Percentiles rank a stretch among this genome's conserved stretches.
These are phyloP conservation scores for Lasiosphaeriaceae sp. DNA, from an alignment of 495 filamentous ascomycete species.

Conservation along the genomic window DNA sequence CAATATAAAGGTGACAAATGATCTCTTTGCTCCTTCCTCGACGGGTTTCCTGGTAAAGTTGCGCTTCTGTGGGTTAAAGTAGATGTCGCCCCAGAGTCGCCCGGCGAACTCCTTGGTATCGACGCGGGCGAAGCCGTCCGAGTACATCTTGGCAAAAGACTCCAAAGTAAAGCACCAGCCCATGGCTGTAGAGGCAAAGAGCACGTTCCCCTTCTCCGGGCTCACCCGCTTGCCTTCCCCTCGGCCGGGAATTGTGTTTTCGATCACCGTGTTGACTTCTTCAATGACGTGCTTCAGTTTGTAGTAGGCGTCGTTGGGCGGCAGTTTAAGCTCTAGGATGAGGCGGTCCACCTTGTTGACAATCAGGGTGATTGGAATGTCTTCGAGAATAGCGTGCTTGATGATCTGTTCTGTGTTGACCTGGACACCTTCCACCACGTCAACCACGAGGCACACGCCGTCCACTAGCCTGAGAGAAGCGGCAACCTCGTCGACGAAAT, in stretches of 20 bases:
- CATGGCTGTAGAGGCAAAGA: conserved; percentile 90
- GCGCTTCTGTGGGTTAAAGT: conserved; percentile 85
- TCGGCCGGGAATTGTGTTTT: conserved; percentile 77
- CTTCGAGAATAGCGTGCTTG: conserved; percentile 88
- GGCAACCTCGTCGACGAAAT: conserved; percentile 96
- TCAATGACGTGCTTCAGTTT: conserved; percentile 97
- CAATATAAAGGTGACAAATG: conserved; percentile 91
- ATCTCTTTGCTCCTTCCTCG: conserved; percentile 75
- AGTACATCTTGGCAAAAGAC: conserved; percentile 95
- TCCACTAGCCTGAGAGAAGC: conserved; percentile 82
- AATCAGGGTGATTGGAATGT: conserved; percentile 81
- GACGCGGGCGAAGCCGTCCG: conserved; percentile 77
- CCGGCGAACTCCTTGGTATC: conserved; percentile 73
- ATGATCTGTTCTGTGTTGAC: conserved; percentile 95
- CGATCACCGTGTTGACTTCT: conserved; percentile 94
- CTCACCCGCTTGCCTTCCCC: conserved; percentile 79
- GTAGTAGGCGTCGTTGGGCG: conserved; percentile 95
- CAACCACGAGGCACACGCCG: conserved; percentile 88
- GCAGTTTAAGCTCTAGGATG: conserved; percentile 90
- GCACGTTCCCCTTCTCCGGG: conserved; percentile 94
- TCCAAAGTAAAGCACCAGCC: conserved; percentile 93
- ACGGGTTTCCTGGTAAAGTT: conserved; percentile 85
- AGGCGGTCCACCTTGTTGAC: conserved; percentile 97
- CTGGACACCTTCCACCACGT: conserved; percentile 98
- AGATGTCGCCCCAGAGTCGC: conserved; percentile 94